phyloP scores from a whole-genome alignment of 2,329 filamentous ascomycete genomes.

The Elsinoe fawcettii region DNA sequence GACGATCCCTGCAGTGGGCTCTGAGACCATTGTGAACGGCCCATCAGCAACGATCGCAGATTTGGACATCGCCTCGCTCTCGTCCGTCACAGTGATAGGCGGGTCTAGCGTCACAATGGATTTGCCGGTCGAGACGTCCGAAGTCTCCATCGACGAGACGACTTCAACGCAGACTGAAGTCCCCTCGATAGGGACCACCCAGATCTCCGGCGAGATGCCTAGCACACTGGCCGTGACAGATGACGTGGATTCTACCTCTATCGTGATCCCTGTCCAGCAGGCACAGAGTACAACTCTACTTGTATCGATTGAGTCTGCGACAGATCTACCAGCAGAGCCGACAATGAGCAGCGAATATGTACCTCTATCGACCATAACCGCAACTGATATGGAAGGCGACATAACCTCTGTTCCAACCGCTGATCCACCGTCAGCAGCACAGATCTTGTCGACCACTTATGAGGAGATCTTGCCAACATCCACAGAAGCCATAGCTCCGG shows the following conservation, averaged over 20 bases:
- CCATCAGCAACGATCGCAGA: neutral
- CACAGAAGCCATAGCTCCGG: neutral
- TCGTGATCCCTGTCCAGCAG: neutral
- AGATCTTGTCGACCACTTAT: neutral
- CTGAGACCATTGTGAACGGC: neutral
- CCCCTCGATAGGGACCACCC: neutral
- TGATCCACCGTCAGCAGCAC: neutral
- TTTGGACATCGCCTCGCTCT: neutral
- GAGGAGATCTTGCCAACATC: neutral
- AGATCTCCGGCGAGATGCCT: neutral
- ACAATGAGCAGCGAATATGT: neutral
- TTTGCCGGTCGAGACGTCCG: neutral
- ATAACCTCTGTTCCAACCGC: neutral
- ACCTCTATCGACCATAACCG: neutral
- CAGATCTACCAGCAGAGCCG: neutral
- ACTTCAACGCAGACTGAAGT: neutral
- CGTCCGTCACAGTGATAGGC: neutral
- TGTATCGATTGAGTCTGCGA: too few relatives aligned
- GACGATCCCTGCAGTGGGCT: neutral
- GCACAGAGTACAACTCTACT: neutral
- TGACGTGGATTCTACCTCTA: neutral
- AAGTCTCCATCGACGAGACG: neutral
- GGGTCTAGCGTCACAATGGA: neutral
- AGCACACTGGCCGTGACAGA: neutral
- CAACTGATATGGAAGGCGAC: neutral